phyloP scores from a whole-genome alignment of 306 rosid genomes.

The Dalbergia cochinchinensis region DNA sequence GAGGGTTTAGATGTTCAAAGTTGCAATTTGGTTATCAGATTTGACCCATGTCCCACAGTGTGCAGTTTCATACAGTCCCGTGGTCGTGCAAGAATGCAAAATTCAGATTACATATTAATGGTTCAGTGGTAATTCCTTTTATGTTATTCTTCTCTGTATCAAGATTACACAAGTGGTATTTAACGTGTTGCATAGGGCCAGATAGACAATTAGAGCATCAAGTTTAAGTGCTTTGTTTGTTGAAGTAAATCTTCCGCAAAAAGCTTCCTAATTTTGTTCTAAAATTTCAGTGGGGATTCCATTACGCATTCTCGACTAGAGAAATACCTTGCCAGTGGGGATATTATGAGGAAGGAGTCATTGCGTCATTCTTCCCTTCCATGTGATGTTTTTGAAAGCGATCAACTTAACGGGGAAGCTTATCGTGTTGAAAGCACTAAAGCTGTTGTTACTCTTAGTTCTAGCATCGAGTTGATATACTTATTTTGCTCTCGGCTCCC shows the following conservation, averaged over 20 bases:
- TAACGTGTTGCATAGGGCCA: slow-evolving; percentile 7
- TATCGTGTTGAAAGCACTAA: slow-evolving; percentile 79
- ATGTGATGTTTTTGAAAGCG: slow-evolving; percentile 55
- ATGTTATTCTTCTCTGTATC: neutral
- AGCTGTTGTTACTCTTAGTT: slow-evolving; percentile 71
- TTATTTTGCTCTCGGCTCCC: slow-evolving; percentile 93
- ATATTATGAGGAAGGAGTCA: slow-evolving; percentile 77
- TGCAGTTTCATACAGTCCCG: slow-evolving; percentile 93
- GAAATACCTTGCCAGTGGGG: slow-evolving; percentile 70
- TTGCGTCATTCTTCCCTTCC: slow-evolving; percentile 70
- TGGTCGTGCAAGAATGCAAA: slow-evolving; percentile 86
- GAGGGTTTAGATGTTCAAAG: slow-evolving; percentile 94
- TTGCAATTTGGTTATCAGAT: slow-evolving; percentile 88
- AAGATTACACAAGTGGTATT: slow-evolving; percentile 8
- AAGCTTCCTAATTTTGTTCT: slow-evolving; percentile 24
- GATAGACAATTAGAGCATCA: neutral
- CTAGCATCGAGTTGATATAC: slow-evolving; percentile 70
- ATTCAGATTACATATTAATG: slow-evolving; percentile 84
- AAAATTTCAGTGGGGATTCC: slow-evolving; percentile 69
- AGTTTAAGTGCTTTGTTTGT: neutral
- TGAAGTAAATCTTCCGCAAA: neutral
- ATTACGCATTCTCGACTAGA: slow-evolving; percentile 65
- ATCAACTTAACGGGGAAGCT: slow-evolving; percentile 50
- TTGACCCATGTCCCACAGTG: slow-evolving; percentile 85
- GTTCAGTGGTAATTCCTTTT: slow-evolving; percentile 62